phyloP scores from a whole-genome alignment of 2,329 filamentous ascomycete species.

The Fusarium humuli region DNA sequence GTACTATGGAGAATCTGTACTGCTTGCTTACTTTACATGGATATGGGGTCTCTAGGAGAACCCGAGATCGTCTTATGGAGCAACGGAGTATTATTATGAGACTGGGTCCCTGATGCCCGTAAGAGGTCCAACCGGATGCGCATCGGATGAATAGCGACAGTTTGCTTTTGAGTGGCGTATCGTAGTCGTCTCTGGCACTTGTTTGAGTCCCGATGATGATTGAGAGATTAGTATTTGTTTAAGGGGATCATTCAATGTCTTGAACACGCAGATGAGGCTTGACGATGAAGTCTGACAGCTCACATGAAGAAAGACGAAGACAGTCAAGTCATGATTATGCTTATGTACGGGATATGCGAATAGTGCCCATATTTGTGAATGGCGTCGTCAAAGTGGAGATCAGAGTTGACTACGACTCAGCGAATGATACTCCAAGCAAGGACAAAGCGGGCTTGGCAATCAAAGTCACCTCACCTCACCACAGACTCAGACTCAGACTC shows the following conservation, averaged over 20 bases:
- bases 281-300: slow-evolving; percentile 30
- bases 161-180: slow-evolving; percentile 9
- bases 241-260: slow-evolving; percentile 19
- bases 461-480: slow-evolving; percentile 7
- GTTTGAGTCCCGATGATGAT: slow-evolving; percentile 22
- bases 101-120: slow-evolving; percentile 28
- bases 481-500: neutral
- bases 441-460: slow-evolving; percentile 20
- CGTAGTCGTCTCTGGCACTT: slow-evolving; percentile 2
- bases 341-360: slow-evolving; percentile 21
- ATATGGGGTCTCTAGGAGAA: slow-evolving; percentile 32
- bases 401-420: slow-evolving; percentile 9
- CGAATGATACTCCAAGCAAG: slow-evolving; percentile 18
- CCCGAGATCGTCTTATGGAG: slow-evolving; percentile 39
- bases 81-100: slow-evolving; percentile 1
- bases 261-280: slow-evolving; percentile 35
- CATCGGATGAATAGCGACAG: slow-evolving; percentile 18
- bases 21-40: neutral
- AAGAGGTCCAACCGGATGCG: slow-evolving; percentile 20
- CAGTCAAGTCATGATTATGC: slow-evolving; percentile 15
- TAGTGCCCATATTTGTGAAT: slow-evolving; percentile 41
- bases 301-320: slow-evolving; percentile 8
- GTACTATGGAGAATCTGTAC: slow-evolving; percentile 5
- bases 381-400: slow-evolving; percentile 21
- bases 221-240: slow-evolving; percentile 26